Conservation (phyloP, 768 basidiomycete genomes). For the Lyophyllum atratum region DNA sequence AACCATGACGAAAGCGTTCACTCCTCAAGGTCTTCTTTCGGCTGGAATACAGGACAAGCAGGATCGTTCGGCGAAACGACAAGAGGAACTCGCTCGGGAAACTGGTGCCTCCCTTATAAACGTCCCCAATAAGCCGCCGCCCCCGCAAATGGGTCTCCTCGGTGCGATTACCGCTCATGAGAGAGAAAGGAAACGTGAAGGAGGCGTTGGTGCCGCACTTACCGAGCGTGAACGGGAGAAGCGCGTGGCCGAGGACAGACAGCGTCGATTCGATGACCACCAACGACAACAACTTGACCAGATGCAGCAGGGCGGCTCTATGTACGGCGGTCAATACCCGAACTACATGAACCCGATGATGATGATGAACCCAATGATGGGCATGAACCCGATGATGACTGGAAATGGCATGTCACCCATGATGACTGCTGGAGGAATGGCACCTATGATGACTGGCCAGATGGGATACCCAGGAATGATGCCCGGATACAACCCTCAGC, state of each 20-base stretch:
- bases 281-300: conserved; percentile 90
- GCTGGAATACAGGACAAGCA: conserved; percentile 95
- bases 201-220: conserved; percentile 91
- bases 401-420: conserved; percentile 49
- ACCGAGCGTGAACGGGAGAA: conserved; percentile 96
- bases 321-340: conserved; percentile 61
- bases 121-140: conserved; percentile 93
- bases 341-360: conserved; percentile 76
- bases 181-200: conserved; percentile 90
- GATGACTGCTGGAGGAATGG: conserved; percentile 49
- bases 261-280: conserved; percentile 89
- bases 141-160: conserved; percentile 92
- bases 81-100: conserved; percentile 93
- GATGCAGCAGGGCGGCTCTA: conserved; percentile 76
- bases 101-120: conserved; percentile 91
- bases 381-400: conserved; percentile 55
- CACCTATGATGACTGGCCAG: conserved; percentile 48
- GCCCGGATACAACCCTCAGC: conserved; percentile 64
- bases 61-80: conserved; percentile 92
- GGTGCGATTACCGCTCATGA: conserved; percentile 97
- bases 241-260: conserved; percentile 87
- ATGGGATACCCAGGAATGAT: conserved; percentile 64
- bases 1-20: conserved; percentile 90
- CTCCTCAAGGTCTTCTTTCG: conserved; percentile 91
- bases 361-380: conserved; percentile 57